Evolutionary conservation across 495 filamentous ascomycete genomes (phyloP), one percentile per base, ranked within the genome.

Genomic region (Copromyces sp.): DNA sequence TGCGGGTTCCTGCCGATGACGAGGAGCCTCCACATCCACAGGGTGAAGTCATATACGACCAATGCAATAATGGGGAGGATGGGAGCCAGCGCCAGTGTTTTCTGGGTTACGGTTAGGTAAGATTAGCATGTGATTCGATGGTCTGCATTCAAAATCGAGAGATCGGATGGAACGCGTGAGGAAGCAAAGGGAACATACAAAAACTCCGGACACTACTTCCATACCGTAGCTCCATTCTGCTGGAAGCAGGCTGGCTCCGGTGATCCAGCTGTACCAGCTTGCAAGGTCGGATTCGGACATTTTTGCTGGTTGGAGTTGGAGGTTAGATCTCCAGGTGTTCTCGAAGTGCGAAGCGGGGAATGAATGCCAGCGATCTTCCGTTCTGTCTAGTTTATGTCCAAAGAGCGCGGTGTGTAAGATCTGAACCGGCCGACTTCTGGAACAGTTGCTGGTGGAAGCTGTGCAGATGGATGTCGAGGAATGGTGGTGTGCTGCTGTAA

Each of bases 1-100:
- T 65, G 53, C 1, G 53, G 53, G 29, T 35, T 17, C 71, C 32
- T 75, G 69, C 69, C 75, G 59, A 72, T 77, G 12, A 70, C 70
- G 39, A 70, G 76, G 16, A 84, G 72, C 72, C 83, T 79, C 78
- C 80, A 85, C 17, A 84, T 68, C 83, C 83, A 86, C 37, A 86
- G 78, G n/a, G 73, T 73, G 53, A 86, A 74, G 73, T 86, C 84
- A 72, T 83, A 84, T 39, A 83, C n/a, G 70, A 83, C 71, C 17
- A 84, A 42, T 6, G 78, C 2, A 45, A 81, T 71, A 17, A 84
- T 41, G 0, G 80, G 81, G 2, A 76, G 29, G 69, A 79, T 78
- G 39, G 77, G 75, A 0, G 72, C 44, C 11, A 80, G 74, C 20
- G 75, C 78, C 39, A 81, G 74, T 1, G 72, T 76, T 41, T 77